Evolutionary conservation across 768 basidiomycete species (phyloP).

Genomic region (Podaxis mareebaensis): DNA sequence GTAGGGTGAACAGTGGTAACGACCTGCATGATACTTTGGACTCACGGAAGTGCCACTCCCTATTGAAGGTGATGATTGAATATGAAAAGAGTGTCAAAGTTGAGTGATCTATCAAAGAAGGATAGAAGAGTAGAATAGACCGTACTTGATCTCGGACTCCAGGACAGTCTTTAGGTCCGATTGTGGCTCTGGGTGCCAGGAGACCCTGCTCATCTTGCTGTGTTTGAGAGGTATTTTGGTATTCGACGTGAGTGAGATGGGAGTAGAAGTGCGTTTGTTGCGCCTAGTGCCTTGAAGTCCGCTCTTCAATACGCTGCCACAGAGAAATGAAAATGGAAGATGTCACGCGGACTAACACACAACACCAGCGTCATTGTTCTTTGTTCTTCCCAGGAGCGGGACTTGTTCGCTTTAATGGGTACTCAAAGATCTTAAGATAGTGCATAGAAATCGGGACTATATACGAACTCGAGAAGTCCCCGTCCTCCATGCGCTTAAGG

Average conservation of each 20-base stretch:
- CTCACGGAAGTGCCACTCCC: constrained; percentile 83
- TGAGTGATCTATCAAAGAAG: not conserved
- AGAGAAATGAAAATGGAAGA: not conserved
- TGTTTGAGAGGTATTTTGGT: not conserved
- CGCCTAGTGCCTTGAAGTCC: not conserved
- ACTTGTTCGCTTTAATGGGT: not conserved
- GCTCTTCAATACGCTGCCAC: not conserved
- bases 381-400: not conserved
- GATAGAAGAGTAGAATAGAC: not conserved
- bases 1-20: too few relatives aligned
- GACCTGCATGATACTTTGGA: constrained; percentile 3
- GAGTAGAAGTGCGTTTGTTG: not conserved
- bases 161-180: constrained; percentile 58
- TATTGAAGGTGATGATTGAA: constrained; percentile 24
- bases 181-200: constrained; percentile 19
- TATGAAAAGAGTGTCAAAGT: not conserved
- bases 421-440: not conserved
- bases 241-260: not conserved
- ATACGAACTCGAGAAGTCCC: not conserved
- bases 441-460: not conserved
- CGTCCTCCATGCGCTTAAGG: too few relatives aligned
- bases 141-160: constrained; percentile 63
- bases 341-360: not conserved
- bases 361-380: not conserved
- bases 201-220: not conserved